Evolutionary conservation across 1,284 basidiomycete species (phyloP).

Genomic region (Papiliotrema nemorosa): DNA sequence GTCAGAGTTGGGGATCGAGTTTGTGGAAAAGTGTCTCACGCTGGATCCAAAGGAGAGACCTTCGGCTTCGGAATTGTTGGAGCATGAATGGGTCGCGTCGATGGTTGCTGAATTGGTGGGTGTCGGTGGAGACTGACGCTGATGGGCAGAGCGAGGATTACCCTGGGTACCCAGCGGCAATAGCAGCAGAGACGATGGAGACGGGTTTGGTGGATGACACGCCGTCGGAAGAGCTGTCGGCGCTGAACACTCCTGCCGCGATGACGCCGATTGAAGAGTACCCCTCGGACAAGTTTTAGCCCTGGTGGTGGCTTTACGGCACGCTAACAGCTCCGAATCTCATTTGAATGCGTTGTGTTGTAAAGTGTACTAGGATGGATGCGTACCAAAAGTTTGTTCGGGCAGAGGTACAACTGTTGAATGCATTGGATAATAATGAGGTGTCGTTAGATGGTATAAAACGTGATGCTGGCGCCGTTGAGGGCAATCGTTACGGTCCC

Average conservation of each 20-base stretch:
- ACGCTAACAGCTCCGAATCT: too few relatives aligned
- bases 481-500: too few relatives aligned
- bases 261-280: neutral
- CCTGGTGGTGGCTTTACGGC: too few relatives aligned
- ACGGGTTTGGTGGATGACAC: neutral
- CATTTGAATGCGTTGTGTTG: too few relatives aligned
- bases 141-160: too few relatives aligned
- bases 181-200: neutral
- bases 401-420: too few relatives aligned
- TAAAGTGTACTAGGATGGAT: too few relatives aligned
- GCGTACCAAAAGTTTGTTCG: too few relatives aligned
- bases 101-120: slow-evolving; percentile 36
- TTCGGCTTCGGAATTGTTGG: slow-evolving; percentile 76
- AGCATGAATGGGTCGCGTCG: slow-evolving; percentile 79
- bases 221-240: neutral
- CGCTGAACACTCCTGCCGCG: neutral
- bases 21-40: slow-evolving; percentile 86
- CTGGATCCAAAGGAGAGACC: slow-evolving; percentile 84
- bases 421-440: too few relatives aligned
- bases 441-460: too few relatives aligned
- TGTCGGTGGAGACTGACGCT: neutral
- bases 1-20: slow-evolving; percentile 84
- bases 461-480: too few relatives aligned
- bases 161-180: neutral
- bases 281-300: too few relatives aligned